phyloP scores from a whole-genome alignment of 345 rosid species.

The Brassica nigra region DNA sequence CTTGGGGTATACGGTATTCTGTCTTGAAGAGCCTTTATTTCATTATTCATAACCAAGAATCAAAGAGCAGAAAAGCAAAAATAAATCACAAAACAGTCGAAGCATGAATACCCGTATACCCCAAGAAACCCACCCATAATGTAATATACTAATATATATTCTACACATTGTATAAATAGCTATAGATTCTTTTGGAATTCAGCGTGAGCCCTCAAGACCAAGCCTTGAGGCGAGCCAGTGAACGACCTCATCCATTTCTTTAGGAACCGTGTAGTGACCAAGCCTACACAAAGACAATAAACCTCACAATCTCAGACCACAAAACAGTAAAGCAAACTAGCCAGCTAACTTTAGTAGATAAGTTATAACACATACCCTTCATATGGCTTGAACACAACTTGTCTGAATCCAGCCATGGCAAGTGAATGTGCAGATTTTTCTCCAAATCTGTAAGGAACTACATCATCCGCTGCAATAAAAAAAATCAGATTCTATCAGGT shows the following conservation, averaged over 20 bases:
- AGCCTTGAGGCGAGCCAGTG: constrained; percentile 69
- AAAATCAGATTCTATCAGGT: background rate
- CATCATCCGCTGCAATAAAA: constrained; percentile 58
- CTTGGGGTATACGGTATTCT: too few species aligned
- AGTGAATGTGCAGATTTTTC: constrained; percentile 61
- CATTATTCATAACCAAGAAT: constrained; percentile 38
- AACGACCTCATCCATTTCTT: constrained; percentile 79
- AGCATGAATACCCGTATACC: constrained; percentile 26
- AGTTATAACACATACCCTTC: constrained; percentile 26
- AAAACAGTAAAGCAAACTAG: background rate
- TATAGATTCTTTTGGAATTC: background rate
- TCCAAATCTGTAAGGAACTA: constrained; percentile 57
- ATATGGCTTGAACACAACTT: constrained; percentile 34
- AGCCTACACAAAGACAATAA: constrained; percentile 51
- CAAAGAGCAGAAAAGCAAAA: constrained; percentile 9
- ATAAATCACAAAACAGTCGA: constrained; percentile 21
- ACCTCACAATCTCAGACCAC: constrained; percentile 3
- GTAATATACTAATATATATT: background rate
- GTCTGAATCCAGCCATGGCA: constrained; percentile 52
- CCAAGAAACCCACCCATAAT: constrained; percentile 28
- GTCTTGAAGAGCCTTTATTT: background rate
- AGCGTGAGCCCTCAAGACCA: constrained; percentile 70
- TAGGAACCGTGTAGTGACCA: constrained; percentile 86
- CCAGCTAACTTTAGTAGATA: background rate
- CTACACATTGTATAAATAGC: constrained; percentile 26